Conservation (phyloP, 2,329 filamentous ascomycete genomes). For the Xylaria sp. region DNA sequence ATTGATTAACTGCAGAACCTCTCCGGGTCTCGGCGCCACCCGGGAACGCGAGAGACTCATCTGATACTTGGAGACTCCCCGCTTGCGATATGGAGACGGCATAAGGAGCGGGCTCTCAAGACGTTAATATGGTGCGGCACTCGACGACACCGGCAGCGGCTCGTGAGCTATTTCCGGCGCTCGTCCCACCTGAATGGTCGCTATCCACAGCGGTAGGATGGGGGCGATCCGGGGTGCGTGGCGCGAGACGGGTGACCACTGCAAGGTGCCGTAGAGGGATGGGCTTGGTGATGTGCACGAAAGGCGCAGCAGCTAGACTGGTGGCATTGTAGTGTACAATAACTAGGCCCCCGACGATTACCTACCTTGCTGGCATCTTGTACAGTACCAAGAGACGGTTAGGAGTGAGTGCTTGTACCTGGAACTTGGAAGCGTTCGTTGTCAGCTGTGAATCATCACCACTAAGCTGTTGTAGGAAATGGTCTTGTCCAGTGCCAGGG, state of each 20-base stretch:
- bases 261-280: constrained; percentile 18
- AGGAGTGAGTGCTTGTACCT: constrained; percentile 7
- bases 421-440: constrained; percentile 9
- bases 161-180: constrained; percentile 21
- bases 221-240: constrained; percentile 28
- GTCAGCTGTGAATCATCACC: not conserved
- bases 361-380: constrained; percentile 14
- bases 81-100: constrained; percentile 16
- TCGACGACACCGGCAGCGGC: constrained; percentile 19
- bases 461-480: constrained; percentile 18
- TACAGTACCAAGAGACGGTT: constrained; percentile 2
- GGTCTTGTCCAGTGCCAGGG: not conserved
- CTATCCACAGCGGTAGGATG: constrained; percentile 25
- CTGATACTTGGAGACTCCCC: constrained; percentile 10
- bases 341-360: constrained; percentile 15
- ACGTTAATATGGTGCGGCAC: constrained; percentile 20
- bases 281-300: constrained; percentile 9
- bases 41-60: constrained; percentile 9
- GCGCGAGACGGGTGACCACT: constrained; percentile 13
- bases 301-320: constrained; percentile 1
- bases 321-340: not conserved
- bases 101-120: constrained; percentile 3
- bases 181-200: constrained; percentile 26
- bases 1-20: constrained; percentile 8
- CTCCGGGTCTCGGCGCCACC: constrained; percentile 20